These are phyloP conservation scores for Haemoproteus tartakovskyi DNA, from an alignment of 169 alveolate genomes.

Conservation along the genomic window DNA sequence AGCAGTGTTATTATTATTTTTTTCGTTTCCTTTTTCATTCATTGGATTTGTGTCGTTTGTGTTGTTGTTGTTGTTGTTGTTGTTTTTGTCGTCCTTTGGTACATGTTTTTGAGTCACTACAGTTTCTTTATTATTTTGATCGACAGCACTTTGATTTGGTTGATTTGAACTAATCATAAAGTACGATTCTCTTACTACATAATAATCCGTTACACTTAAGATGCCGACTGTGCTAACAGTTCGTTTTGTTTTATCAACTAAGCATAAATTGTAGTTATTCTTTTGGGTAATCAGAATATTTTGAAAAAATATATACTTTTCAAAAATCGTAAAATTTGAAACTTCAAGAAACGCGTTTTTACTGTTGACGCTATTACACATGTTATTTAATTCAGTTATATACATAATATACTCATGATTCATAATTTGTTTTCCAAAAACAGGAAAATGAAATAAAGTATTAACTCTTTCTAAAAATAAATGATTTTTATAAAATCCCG, in stretches of 20 bases:
- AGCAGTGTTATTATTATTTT: too few species aligned
- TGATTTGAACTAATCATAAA: too few species aligned
- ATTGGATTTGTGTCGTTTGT: too few species aligned
- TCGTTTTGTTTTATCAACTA: slow-evolving; percentile 12
- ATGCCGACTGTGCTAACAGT: slow-evolving; percentile 19
- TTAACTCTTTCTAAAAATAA: not conserved
- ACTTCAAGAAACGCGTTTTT: slow-evolving; percentile 10
- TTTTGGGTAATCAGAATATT: slow-evolving; percentile 1
- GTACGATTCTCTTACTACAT: slow-evolving; percentile 34
- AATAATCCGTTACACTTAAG: slow-evolving; percentile 52
- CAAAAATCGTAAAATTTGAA: not conserved
- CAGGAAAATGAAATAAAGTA: slow-evolving; percentile 1
- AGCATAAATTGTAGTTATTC: slow-evolving; percentile 38
- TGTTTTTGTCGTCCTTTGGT: too few species aligned
- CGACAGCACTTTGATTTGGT: too few species aligned
- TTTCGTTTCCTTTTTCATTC: too few species aligned
- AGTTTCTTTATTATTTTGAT: too few species aligned
- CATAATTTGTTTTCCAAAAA: slow-evolving; percentile 26
- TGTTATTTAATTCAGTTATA: slow-evolving; percentile 36
- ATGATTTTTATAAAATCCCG: slow-evolving; percentile 51
- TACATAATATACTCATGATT: slow-evolving; percentile 21
- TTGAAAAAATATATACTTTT: slow-evolving; percentile 21
- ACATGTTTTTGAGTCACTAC: too few species aligned
- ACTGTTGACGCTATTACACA: slow-evolving; percentile 11
- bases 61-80: too few species aligned